phyloP scores from a whole-genome alignment of 2,329 filamentous ascomycete genomes.

The Calycina herbarum region DNA sequence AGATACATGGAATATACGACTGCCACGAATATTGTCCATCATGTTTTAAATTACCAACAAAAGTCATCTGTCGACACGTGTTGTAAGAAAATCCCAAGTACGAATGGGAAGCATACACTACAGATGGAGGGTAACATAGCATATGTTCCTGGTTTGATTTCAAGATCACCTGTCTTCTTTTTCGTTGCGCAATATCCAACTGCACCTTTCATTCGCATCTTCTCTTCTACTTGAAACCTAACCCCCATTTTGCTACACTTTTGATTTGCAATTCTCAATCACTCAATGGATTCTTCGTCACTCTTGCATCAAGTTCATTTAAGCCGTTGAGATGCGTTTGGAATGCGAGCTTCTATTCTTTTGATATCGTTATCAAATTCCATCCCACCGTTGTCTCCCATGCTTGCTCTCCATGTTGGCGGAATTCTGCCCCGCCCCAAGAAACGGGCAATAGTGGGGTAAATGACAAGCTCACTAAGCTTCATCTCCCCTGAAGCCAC shows the following conservation, averaged over 20 bases:
- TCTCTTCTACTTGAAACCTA: neutral
- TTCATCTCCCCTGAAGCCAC: constrained; percentile 3
- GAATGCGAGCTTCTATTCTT: neutral
- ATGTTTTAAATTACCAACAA: neutral
- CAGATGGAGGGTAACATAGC: neutral
- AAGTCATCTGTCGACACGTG: neutral
- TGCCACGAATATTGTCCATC: neutral
- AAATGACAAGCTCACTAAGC: neutral
- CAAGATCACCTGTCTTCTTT: neutral
- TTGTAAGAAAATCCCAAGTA: neutral
- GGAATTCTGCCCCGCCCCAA: neutral
- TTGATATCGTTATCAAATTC: neutral
- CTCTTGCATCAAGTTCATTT: neutral
- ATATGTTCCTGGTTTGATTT: neutral
- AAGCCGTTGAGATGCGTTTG: neutral
- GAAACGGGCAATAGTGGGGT: neutral
- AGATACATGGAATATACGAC: neutral
- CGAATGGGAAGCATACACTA: neutral
- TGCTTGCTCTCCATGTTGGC: neutral
- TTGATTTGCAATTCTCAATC: neutral
- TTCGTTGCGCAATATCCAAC: neutral
- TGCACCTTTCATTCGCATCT: neutral
- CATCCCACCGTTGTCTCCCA: neutral
- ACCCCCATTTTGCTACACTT: neutral
- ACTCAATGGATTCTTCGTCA: neutral